Conservation (phyloP, 345 rosid genomes). For the Eucalyptus paniculata region DNA sequence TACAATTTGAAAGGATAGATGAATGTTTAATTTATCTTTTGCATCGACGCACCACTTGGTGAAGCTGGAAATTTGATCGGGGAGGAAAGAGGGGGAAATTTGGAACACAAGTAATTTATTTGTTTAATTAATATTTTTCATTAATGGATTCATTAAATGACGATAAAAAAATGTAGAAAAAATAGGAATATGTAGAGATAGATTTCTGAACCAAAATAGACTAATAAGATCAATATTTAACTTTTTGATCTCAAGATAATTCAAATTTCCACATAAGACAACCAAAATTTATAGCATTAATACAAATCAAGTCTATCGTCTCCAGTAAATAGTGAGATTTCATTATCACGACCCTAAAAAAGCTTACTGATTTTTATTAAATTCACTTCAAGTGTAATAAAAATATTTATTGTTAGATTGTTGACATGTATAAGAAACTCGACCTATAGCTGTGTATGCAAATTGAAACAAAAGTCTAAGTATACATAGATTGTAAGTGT, state of each 20-base stretch:
- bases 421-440: not conserved
- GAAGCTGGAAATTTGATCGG: not conserved
- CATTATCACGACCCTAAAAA: not conserved
- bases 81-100: not conserved
- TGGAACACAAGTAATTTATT: not conserved
- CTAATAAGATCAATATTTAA: not conserved
- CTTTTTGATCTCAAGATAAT: not conserved
- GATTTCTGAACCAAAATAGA: not conserved
- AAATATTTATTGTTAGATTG: not conserved
- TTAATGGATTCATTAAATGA: not conserved
- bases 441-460: not conserved
- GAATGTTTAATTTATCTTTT: not conserved
- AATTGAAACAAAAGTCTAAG: not conserved
- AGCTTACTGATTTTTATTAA: not conserved
- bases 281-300: not conserved
- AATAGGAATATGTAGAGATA: not conserved
- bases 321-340: rapidly evolving
- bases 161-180: not conserved
- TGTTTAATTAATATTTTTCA: not conserved
- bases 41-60: not conserved
- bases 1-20: not conserved
- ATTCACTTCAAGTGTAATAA: not conserved
- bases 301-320: not conserved
- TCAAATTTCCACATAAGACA: not conserved
- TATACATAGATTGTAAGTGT: rapidly evolving